Base-by-base conservation (phyloP, 2,329 filamentous ascomycete genomes). In the Sporothrix mexicana region DNA sequence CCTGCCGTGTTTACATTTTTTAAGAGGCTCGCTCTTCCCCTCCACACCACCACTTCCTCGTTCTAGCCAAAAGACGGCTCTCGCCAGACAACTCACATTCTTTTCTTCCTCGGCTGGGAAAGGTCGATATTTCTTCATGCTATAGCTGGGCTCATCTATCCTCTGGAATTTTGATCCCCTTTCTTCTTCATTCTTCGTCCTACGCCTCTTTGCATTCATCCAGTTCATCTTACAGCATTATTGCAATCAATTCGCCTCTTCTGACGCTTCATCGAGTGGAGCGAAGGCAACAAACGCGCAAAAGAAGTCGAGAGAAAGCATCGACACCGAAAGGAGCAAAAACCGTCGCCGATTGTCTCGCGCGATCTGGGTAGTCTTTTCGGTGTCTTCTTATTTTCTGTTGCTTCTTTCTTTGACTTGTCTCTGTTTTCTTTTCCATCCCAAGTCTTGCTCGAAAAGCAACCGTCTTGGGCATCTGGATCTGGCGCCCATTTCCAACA, bases 1-100 rank as follows among this genome's bases (percentile, higher is more conserved):
- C 75, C 59, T 76, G 74, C 75, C 73, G 61, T 76, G 75, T 76
- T 76, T 76, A 76, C 74, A 73, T 76, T 74, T 73, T 71, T 71
- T 69, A 73, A 73, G 69, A 70, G 69, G 53, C n/a, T 72, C 68
- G 75, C 62, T 72, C 74, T 72, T 76, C 70, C 74, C 73, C 74
- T 73, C 71, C 71, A 59, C 64, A 61, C 45, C 55, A 64, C 53
- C 41, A 51, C n/a, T 13, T 23, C 43, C 23, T 30, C 43, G 45
- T 69, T 25, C 61, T 67, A 25, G 66, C 47, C 66, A 68, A 68
- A 57, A 62, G 53, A 64, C 69, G 23, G 69, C 51, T 61, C 36
- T 72, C 71, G 51, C 71, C 64, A 72, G 36, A 72, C 53, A 69
- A 55, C 64, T 64, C 25, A 62, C 71, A 72, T 69, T 72, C 71